Evolutionary conservation across 768 basidiomycete genomes (phyloP).

Genomic region (Trametes villosa): DNA sequence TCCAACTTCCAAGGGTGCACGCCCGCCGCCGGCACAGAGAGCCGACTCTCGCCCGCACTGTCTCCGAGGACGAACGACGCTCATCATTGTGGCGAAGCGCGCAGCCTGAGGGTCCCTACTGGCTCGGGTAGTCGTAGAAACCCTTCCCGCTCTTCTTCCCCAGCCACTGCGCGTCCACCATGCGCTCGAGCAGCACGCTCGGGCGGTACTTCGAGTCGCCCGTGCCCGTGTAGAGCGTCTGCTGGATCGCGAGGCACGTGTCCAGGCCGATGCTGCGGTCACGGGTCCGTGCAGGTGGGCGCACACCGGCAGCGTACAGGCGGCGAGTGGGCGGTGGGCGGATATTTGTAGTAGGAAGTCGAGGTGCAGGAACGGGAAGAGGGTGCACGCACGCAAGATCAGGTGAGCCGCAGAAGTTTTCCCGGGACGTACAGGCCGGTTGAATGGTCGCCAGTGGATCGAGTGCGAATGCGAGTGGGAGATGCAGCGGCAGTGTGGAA

Average conservation of each 20-base stretch:
- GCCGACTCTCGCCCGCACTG: slow-evolving; percentile 3
- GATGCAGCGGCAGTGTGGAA: neutral
- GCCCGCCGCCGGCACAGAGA: neutral
- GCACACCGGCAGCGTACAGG: neutral
- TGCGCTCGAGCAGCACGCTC: slow-evolving; percentile 84
- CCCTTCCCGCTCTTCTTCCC: slow-evolving; percentile 94
- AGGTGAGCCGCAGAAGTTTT: neutral
- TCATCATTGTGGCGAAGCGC: neutral
- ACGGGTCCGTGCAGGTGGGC: slow-evolving; percentile 1
- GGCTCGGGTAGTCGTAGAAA: slow-evolving; percentile 80
- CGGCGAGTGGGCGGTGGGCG: neutral
- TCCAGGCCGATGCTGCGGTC: slow-evolving; percentile 87
- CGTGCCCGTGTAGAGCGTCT: slow-evolving; percentile 86
- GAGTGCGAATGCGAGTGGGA: neutral
- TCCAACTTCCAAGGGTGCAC: neutral
- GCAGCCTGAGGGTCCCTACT: slow-evolving; percentile 8
- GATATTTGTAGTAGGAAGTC: neutral
- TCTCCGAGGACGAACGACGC: neutral
- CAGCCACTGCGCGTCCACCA: slow-evolving; percentile 96
- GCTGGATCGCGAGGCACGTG: slow-evolving; percentile 92
- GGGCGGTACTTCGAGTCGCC: slow-evolving; percentile 96
- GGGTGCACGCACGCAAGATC: slow-evolving; percentile 13
- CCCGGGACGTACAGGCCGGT: neutral
- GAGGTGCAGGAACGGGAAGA: neutral
- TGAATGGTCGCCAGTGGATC: neutral